Base-by-base conservation (phyloP, 108 stramenopile species). In the Aurantiochytrium sp. region DNA sequence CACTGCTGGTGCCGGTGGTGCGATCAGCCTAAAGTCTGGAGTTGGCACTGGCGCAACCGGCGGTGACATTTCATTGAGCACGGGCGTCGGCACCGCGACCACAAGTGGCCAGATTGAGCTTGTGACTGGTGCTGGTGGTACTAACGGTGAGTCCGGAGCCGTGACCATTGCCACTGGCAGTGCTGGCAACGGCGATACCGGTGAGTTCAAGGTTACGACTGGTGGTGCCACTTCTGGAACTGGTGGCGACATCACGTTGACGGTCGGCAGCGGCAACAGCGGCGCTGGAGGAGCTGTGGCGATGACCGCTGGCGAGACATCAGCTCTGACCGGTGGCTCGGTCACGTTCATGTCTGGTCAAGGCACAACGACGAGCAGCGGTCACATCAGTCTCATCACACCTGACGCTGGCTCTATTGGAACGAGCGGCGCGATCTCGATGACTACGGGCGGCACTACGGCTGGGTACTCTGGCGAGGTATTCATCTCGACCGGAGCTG, bases 81-180 rank as follows among this genome's bases (percentile, higher is more conserved):
- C 88, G 4, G 88, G 88, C 0, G 43, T 60, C 18, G 57, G 92
- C 44, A 87, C 59, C 10, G 88, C 49, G 5, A 88, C 88, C n/a
- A 72, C 60, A 6, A 91, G 92, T 42, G 93, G 92, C 3, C 18
- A 44, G 14, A 87, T 93, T 8, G 71, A 60, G 42, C n/a, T 94
- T 12, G n/a, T 59, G 14, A 90, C 92, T 4, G 76, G 53, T 5
- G 69, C 91, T 43, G 92, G 92, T 4, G 90, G 92, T 5, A 44
- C 90, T 4, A 47, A 10, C 49, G 93, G 93, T 4, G 44, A 83
- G 18, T 90, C 89, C 21, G 93, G 93, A 6, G 44, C 29, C 5
- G 35, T 92, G 29, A 58, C 89, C 42, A 6, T 91, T 12, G 25
- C 88, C 0, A 89, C 88, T 23, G 35, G 35, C 35, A 35, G 35